Conservation (phyloP, 2,329 filamentous ascomycete species). For the Penicillium verrucosum region DNA sequence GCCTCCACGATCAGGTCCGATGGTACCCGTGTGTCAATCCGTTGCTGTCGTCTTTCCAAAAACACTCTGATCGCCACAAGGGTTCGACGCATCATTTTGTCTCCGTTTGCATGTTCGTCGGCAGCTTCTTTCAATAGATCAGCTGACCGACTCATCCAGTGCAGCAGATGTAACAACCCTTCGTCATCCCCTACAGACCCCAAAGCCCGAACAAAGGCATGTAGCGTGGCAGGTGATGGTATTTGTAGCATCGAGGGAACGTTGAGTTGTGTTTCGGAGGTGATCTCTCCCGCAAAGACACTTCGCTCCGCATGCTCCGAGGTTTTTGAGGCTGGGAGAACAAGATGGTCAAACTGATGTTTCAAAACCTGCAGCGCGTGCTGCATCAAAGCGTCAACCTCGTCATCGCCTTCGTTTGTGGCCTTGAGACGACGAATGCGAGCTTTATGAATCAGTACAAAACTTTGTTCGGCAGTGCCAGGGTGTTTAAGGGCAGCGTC, state of each 20-base stretch:
- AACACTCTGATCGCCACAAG: slow-evolving; percentile 42
- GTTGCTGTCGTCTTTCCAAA: slow-evolving; percentile 36
- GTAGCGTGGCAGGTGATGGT: slow-evolving; percentile 40
- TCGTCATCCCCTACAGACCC: slow-evolving; percentile 41
- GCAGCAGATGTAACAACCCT: slow-evolving; percentile 39
- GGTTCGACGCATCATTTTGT: slow-evolving; percentile 38
- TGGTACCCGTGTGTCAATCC: slow-evolving; percentile 15
- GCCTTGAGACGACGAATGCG: neutral
- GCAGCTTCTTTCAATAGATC: slow-evolving; percentile 33
- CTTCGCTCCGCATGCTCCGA: slow-evolving; percentile 23
- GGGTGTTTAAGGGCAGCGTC: slow-evolving; percentile 30
- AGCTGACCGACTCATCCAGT: slow-evolving; percentile 41
- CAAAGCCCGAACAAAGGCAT: slow-evolving; percentile 43
- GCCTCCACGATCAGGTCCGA: slow-evolving; percentile 34
- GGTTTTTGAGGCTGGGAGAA: slow-evolving; percentile 28
- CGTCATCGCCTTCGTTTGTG: slow-evolving; percentile 4
- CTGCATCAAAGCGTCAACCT: slow-evolving; percentile 31
- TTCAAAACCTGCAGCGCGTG: slow-evolving; percentile 35
- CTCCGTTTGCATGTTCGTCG: slow-evolving; percentile 38
- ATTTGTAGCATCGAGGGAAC: slow-evolving; percentile 35
- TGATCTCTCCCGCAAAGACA: slow-evolving; percentile 8
- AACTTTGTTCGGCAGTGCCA: slow-evolving; percentile 26
- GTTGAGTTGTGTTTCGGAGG: slow-evolving; percentile 14
- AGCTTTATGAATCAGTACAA: slow-evolving; percentile 24
- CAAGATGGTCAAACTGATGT: slow-evolving; percentile 35